Evolutionary conservation across 1,284 basidiomycete genomes (phyloP), one percentile per base, ranked within the genome.

Genomic region (Marasmius fiardii): DNA sequence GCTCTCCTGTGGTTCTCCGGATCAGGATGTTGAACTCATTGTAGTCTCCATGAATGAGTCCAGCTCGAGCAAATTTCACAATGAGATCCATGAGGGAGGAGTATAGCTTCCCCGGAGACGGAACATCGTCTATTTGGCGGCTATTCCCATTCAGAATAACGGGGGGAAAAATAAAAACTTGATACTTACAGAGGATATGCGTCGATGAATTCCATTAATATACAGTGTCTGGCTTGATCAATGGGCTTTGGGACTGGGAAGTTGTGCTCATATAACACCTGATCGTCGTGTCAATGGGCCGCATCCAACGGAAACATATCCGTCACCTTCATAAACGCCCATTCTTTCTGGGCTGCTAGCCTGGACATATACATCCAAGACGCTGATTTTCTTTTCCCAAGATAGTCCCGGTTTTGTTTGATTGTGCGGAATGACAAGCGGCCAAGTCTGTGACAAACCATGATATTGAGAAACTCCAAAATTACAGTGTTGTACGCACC

Each of bases 311-410:
- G 51, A 48, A n/a, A n/a, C 50, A 43, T 53, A n/a, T 39, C 20
- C 45, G 26, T 48, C 23, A 92, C 94, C 81, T 97, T 97, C 94
- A 99, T 97, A 70, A 98, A 99, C 0, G 93, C 93, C 80, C 88
- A 99, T 70, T 99, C 96, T 70, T 98, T 98, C 74, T 96, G 89
- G 4, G 96, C 96, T 10, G 95, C 90, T 47, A 99, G 74, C 26
- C 96, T 85, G 53, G 93, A 96, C 93, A 99, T 95, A 74, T 98
- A 99, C 95, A 99, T 98, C 96, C 96, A 99, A 28, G 93, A 96
- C 0, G 95, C 95, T 34, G 90, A 93, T 73, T 94, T 94, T 37
- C 96, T 83, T 71, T 96, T 97, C 28, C 95, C 93, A 62, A 99
- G 79, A 71, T 99, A 99, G 70, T 99, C 97, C 61, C 96, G 82